These are phyloP conservation scores for Aspergillus terreus DNA, from an alignment of 2,329 filamentous ascomycete species.

Conservation along the genomic window DNA sequence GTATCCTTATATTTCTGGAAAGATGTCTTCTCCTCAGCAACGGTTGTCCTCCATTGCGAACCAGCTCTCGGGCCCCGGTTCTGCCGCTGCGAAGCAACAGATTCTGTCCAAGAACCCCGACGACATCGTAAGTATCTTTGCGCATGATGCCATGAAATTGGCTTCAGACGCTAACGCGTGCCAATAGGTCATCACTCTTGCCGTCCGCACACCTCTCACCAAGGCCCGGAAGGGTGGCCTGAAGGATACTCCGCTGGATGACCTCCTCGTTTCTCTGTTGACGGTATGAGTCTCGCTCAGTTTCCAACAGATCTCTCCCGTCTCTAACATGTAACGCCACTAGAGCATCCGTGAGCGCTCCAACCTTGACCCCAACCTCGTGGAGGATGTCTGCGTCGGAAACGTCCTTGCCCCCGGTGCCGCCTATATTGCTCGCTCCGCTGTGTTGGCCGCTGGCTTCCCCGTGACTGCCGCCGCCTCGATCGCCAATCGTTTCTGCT, in stretches of 20 bases:
- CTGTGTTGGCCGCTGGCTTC: slow-evolving; percentile 81
- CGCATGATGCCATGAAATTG: background rate
- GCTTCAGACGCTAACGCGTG: background rate
- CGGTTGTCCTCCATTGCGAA: slow-evolving; percentile 39
- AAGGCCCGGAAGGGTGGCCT: slow-evolving; percentile 40
- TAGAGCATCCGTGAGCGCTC: slow-evolving; percentile 74
- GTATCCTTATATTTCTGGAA: background rate
- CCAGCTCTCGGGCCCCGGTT: slow-evolving; percentile 33
- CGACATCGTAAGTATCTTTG: slow-evolving; percentile 32
- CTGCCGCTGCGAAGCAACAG: slow-evolving; percentile 26
- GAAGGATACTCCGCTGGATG: slow-evolving; percentile 36
- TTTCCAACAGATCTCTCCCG: background rate
- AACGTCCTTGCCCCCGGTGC: slow-evolving; percentile 83
- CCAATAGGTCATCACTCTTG: slow-evolving; percentile 37
- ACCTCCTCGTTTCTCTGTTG: slow-evolving; percentile 35
- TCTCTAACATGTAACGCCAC: background rate
- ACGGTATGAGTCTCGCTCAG: slow-evolving; percentile 23
- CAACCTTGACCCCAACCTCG: slow-evolving; percentile 76
- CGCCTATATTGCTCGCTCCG: slow-evolving; percentile 85
- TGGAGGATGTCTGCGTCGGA: slow-evolving; percentile 87
- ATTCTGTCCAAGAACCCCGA: slow-evolving; percentile 35
- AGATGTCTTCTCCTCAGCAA: slow-evolving; percentile 38
- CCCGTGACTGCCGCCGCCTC: slow-evolving; percentile 74
- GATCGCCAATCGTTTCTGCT: slow-evolving; percentile 86
- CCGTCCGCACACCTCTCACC: slow-evolving; percentile 37